Evolutionary conservation across 768 basidiomycete genomes (phyloP), one percentile per base, ranked within the genome.

Genomic region (Suillus placidus): DNA sequence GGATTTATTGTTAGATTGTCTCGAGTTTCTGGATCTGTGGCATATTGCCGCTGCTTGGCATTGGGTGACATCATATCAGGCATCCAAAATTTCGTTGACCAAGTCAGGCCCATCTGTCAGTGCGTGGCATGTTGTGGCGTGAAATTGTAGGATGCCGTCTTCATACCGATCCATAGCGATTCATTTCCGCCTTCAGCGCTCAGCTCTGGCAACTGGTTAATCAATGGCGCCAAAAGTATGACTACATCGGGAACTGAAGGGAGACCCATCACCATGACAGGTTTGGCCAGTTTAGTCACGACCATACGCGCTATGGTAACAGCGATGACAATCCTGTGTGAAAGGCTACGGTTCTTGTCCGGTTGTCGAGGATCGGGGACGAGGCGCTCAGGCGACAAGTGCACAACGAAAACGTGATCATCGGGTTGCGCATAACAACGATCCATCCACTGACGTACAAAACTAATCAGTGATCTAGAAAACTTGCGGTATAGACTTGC

Each of bases 371-470:
- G 56, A 16, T 38, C 35, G 13, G 56, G 23, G n/a, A 23, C 56
- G 26, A 60, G 4, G 26, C 26, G 26, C 26, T 26, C 26, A 26
- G 26, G 30, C 12, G 30, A 60, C 26, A 20, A 60, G 12, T 18
- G 26, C 40, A 60, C 40, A 20, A 60, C 12, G 18, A 40, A 32
- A 58, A 60, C 12, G 10, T 60, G 40, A 60, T 20, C 26, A 26
- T 26, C 26, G 58, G 26, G 58, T 60, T 60, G 40, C 40, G 20
- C 40, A 60, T 60, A 20, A 60, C 58, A 60, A 60, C 40, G 26
- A 42, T 42, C 40, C 26, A 42, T 42, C 40, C 26, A 58, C 37
- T 60, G 18, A 30, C 58, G 58, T 60, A 60, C 54, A 55, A n/a
- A n/a, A 55, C 12, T n/a, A 13, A 55, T 55, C 34, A 35, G 34